Evolutionary conservation across 1,284 basidiomycete genomes (phyloP).

Genomic region (Heterobasidion occidentale): DNA sequence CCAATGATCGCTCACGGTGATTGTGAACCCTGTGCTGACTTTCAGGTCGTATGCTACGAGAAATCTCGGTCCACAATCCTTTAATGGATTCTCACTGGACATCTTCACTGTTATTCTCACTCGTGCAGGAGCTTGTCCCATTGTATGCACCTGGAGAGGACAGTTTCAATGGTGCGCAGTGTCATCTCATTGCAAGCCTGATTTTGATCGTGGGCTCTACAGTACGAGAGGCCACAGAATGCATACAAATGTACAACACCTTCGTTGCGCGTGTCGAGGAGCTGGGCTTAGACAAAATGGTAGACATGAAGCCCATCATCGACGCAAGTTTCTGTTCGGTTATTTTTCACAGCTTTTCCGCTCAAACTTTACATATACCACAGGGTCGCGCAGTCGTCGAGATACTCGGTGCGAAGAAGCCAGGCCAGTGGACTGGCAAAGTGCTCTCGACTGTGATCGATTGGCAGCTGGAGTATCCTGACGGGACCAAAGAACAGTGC

Average conservation of each 20-base stretch:
- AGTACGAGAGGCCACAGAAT: slow-evolving; percentile 36
- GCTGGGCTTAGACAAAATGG: slow-evolving; percentile 49
- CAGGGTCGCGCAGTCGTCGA: slow-evolving; percentile 68
- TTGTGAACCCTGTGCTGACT: neutral
- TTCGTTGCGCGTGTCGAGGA: slow-evolving; percentile 57
- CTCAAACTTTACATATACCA: neutral
- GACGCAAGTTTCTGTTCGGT: slow-evolving; percentile 47
- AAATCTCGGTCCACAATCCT: slow-evolving; percentile 59
- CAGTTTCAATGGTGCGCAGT: slow-evolving; percentile 38
- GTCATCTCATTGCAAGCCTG: slow-evolving; percentile 6
- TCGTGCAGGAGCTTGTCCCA: slow-evolving; percentile 63
- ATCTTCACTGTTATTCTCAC: slow-evolving; percentile 65
- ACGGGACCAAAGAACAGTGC: slow-evolving; percentile 58
- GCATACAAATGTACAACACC: slow-evolving; percentile 57
- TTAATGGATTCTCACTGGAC: slow-evolving; percentile 63
- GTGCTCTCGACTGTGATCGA: slow-evolving; percentile 61
- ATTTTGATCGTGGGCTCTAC: slow-evolving; percentile 1
- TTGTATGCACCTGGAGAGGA: slow-evolving; percentile 38
- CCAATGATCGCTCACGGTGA: neutral
- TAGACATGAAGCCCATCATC: slow-evolving; percentile 67
- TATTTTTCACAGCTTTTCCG: neutral
- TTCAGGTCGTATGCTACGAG: slow-evolving; percentile 59
- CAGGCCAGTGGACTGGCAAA: slow-evolving; percentile 64
- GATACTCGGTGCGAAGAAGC: slow-evolving; percentile 43
- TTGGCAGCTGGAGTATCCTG: slow-evolving; percentile 80